Conservation (phyloP, 2,329 filamentous ascomycete genomes). For the Monosporascus sp. region DNA sequence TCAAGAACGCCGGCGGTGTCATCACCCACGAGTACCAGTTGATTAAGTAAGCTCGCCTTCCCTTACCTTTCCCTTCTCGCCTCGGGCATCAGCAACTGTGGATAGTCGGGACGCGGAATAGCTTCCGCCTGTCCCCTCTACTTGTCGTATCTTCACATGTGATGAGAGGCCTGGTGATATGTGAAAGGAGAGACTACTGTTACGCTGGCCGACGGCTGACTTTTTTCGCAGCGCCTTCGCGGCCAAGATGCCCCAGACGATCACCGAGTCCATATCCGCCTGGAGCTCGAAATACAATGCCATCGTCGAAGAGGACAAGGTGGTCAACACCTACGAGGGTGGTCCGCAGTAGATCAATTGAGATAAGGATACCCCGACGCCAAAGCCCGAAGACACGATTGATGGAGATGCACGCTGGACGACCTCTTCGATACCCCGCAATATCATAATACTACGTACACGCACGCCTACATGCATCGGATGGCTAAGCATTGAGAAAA, state of each 20-base stretch:
- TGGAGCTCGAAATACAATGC: constrained; percentile 53
- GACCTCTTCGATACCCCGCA: too few species aligned
- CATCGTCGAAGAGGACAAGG: constrained; percentile 70
- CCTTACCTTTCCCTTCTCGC: constrained; percentile 1
- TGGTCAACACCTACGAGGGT: constrained; percentile 44
- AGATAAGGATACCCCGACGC: neutral
- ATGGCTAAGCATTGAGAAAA: neutral
- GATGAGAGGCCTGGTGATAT: too few species aligned
- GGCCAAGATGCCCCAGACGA: constrained; percentile 63
- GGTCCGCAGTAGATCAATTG: constrained; percentile 12
- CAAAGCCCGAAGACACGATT: neutral
- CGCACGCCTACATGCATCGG: too few species aligned
- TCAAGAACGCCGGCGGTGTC: constrained; percentile 63
- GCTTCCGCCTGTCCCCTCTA: neutral
- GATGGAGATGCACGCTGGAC: neutral
- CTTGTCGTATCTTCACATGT: constrained; percentile 9
- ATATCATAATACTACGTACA: too few species aligned
- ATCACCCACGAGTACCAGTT: constrained; percentile 74
- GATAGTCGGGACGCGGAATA: too few species aligned
- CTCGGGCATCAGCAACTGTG: neutral
- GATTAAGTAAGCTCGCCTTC: constrained; percentile 52
- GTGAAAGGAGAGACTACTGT: too few species aligned
- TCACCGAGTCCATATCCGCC: constrained; percentile 61
- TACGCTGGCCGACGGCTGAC: too few species aligned
- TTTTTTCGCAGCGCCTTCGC: constrained; percentile 62